Percentiles rank a stretch among this genome's conserved stretches.
phyloP scores from a whole-genome alignment of 345 rosid genomes.

The Hypericum androsaemum region DNA sequence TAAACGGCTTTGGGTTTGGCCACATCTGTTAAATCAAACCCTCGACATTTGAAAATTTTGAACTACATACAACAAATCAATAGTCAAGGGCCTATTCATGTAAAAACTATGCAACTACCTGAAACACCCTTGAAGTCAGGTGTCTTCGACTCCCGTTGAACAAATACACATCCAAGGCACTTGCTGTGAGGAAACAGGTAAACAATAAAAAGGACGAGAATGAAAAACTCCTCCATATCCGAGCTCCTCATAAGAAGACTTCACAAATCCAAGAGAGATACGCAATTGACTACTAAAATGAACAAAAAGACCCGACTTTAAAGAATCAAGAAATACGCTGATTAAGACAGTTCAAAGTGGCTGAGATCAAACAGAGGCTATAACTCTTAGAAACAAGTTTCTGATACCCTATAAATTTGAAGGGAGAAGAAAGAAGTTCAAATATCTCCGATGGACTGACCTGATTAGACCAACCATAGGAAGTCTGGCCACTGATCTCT shows the following conservation, averaged over 20 bases:
- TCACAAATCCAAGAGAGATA: not conserved
- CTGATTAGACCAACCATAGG: slow-evolving; percentile 96
- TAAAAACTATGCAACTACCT: slow-evolving; percentile 35
- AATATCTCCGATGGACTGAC: slow-evolving; percentile 22
- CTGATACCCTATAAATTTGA: not conserved
- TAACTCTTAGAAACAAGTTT: too few relatives aligned
- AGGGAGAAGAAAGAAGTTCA: not conserved
- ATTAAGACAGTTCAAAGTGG: too few relatives aligned
- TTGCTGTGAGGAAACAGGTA: slow-evolving; percentile 52
- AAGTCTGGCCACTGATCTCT: slow-evolving; percentile 98
- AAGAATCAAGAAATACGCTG: too few relatives aligned
- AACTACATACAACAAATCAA: not conserved
- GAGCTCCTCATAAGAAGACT: not conserved
- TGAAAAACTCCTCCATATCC: not conserved
- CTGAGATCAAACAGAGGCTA: too few relatives aligned
- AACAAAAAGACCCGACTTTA: too few relatives aligned
- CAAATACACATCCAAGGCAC: slow-evolving; percentile 95
- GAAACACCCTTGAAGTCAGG: slow-evolving; percentile 94
- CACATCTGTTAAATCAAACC: not conserved
- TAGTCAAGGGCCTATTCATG: not conserved
- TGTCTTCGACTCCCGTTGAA: slow-evolving; percentile 92
- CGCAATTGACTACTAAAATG: too few relatives aligned
- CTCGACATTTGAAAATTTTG: too few relatives aligned
- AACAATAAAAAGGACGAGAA: slow-evolving; percentile 7
- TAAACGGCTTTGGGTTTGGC: too few relatives aligned